These are phyloP conservation scores for Fraxinus cuspidata DNA, from an alignment of 257 asterid species.

Conservation along the genomic window DNA sequence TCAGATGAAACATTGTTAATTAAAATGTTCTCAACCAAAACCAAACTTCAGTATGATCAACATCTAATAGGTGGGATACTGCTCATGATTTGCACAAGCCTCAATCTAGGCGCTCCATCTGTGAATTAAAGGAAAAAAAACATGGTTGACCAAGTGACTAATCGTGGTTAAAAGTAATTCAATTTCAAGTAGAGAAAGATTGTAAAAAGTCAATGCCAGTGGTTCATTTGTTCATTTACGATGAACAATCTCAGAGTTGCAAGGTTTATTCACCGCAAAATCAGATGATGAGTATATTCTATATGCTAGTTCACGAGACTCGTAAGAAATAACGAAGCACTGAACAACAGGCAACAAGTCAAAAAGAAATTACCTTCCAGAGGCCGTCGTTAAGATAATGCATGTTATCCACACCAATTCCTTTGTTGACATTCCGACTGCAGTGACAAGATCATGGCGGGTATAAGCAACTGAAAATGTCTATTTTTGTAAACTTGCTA, in stretches of 20 bases:
- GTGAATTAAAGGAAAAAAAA: conserved; percentile 23
- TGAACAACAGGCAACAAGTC: not conserved
- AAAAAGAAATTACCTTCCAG: conserved; percentile 70
- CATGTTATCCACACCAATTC: conserved; percentile 98
- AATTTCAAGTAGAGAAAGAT: not conserved
- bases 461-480: conserved; percentile 11
- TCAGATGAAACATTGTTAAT: not conserved
- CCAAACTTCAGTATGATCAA: not conserved
- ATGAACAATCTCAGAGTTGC: not conserved
- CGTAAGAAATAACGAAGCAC: too few species aligned
- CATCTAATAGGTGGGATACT: not conserved
- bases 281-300: not conserved
- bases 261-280: not conserved
- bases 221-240: not conserved
- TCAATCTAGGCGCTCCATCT: conserved; percentile 75
- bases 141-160: not conserved
- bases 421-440: conserved; percentile 85
- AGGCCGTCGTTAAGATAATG: conserved; percentile 99
- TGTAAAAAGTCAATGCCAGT: not conserved
- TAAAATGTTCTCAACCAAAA: not conserved
- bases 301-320: not conserved
- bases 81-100: not conserved
- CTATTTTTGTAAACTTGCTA: not conserved
- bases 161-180: not conserved
- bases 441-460: conserved; percentile 29